phyloP scores from a whole-genome alignment of 177 flowering plant genomes.

The Vitis hybrid region DNA sequence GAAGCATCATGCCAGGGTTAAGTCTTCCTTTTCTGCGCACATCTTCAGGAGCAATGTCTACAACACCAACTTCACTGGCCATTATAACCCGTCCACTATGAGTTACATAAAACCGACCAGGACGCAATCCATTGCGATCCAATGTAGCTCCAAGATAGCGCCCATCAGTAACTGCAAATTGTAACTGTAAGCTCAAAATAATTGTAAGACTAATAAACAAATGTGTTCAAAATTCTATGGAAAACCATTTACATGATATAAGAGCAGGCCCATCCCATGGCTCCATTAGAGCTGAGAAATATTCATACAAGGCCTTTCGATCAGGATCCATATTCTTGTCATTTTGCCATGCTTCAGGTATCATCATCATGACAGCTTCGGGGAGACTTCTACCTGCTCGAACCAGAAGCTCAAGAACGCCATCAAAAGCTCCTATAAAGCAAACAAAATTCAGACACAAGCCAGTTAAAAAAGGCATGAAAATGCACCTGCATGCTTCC shows the following conservation, averaged over 20 bases:
- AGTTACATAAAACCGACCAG: constrained; percentile 94
- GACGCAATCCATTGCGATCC: constrained; percentile 96
- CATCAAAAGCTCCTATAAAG: constrained; percentile 90
- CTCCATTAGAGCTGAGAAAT: constrained; percentile 95
- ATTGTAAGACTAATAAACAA: neutral
- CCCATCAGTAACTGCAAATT: constrained; percentile 92
- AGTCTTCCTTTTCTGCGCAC: constrained; percentile 91
- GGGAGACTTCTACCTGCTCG: constrained; percentile 99
- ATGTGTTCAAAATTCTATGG: neutral
- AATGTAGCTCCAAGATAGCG: constrained; percentile 98
- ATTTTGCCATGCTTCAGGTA: constrained; percentile 99
- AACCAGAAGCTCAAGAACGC: constrained; percentile 92
- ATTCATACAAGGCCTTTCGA: constrained; percentile 84
- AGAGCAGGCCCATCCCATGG: constrained; percentile 99
- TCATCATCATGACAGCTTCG: constrained; percentile 99
- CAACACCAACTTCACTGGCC: constrained; percentile 99
- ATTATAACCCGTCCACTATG: constrained; percentile 94
- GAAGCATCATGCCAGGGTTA: constrained; percentile 99
- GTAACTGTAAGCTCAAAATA: constrained; percentile 7
- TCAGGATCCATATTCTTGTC: constrained; percentile 97
- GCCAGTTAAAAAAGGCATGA: neutral
- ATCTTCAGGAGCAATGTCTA: constrained; percentile 93
- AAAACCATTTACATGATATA: constrained; percentile 72
- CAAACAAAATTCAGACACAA: neutral
- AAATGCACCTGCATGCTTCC: neutral